Evolutionary conservation across 441 rosid species (phyloP).

Genomic region (Populus hybrid): DNA sequence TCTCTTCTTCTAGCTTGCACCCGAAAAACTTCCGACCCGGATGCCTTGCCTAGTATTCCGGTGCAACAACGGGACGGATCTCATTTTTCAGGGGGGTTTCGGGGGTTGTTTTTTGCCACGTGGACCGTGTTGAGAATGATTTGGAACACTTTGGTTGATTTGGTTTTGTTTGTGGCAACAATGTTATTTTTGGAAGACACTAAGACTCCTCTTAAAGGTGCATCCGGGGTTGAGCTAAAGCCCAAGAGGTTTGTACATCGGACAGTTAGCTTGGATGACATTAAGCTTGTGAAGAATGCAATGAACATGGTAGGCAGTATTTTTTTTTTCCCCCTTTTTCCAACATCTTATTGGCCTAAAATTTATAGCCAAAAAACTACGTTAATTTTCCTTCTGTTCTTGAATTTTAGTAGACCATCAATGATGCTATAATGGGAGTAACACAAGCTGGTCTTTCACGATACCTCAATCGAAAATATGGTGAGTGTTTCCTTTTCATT

Average conservation of each 20-base stretch:
- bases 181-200: conserved; percentile 3
- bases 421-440: conserved; percentile 67
- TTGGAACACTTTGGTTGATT: conserved; percentile 25
- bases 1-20: conserved; percentile 39
- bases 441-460: conserved; percentile 74
- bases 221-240: conserved; percentile 10
- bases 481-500: conserved; percentile 24
- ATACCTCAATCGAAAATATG: conserved; percentile 50
- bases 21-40: conserved; percentile 21
- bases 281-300: conserved; percentile 38
- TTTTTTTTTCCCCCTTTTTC: neutral
- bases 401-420: conserved; percentile 48
- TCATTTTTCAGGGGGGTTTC: neutral
- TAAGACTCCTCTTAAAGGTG: conserved; percentile 21
- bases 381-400: neutral
- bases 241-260: conserved; percentile 29
- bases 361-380: neutral
- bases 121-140: conserved; percentile 10
- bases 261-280: conserved; percentile 34
- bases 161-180: conserved; percentile 18
- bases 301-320: conserved; percentile 23
- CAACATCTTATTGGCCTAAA: neutral
- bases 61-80: conserved; percentile 4
- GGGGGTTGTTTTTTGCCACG: conserved; percentile 9
- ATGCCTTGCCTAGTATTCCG: conserved; percentile 23